Base-by-base conservation (phyloP, 1,284 basidiomycete genomes). In the Puccinia brachypodii region DNA sequence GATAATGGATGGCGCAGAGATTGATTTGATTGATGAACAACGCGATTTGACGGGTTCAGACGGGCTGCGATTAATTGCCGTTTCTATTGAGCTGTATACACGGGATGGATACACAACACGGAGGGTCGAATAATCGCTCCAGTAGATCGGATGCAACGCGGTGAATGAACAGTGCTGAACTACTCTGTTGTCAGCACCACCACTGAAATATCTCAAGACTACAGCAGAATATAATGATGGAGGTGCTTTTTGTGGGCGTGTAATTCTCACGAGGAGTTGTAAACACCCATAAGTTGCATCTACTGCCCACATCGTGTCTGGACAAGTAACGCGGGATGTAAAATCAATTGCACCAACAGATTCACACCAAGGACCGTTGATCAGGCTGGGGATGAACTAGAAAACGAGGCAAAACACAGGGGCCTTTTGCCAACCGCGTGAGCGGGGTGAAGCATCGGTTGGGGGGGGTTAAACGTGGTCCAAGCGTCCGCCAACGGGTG, bases 11-110 rank as follows among this genome's bases (percentile, higher is more conserved):
- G 40, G 64, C 64, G 64, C 36, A 38, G 38, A 68, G 64, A 44
- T 68, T 42, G 64, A 66, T 40, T 66, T 40, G 36, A 40, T 40
- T 66, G 62, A 40, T 68, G 40, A 44, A 68, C 38, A 44, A 68
- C n/a, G 64, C 36, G n/a, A 50, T 50, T n/a, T n/a, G n/a, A n/a
- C n/a, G n/a, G n/a, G n/a, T n/a, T n/a, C n/a, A n/a, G 14, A 68
- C n/a, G 19, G 3, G n/a, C 64, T 68, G 22, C 38, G 40, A 44
- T 42, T 68, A 28, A 44, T 44, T n/a, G 56, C 25, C n/a, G 62
- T 40, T 66, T 38, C 36, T 33, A 22, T 25, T 42, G 22, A 25
- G 64, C 44, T 2, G 7, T 25, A 44, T 68, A 42, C 36, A 68
- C 64, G 28, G 8, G 64, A 68, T 68, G 56, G 56, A 53, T 53